Conservation (phyloP, 106 monocot genomes). For the Dioscorea dumetorum region DNA sequence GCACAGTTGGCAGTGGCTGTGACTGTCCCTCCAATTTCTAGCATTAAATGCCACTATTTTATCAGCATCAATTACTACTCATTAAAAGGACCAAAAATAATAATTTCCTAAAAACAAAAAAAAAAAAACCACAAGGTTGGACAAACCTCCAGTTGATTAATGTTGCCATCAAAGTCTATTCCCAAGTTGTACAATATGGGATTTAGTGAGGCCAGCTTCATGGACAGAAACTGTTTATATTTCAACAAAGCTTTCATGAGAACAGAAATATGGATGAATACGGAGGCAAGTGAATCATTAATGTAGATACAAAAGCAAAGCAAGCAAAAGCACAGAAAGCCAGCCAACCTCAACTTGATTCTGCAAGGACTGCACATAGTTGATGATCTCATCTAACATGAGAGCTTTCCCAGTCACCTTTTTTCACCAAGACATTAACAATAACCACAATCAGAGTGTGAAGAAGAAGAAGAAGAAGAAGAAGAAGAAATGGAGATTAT, state of each 20-base stretch:
- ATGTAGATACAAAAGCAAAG: background rate
- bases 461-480: background rate
- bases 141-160: constrained; percentile 9
- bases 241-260: background rate
- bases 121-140: background rate
- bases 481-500: background rate
- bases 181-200: constrained; percentile 42
- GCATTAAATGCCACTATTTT: background rate
- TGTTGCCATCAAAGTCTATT: constrained; percentile 21
- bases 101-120: too few relatives aligned
- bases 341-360: constrained; percentile 80
- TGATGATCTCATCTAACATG: constrained; percentile 87
- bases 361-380: constrained; percentile 87
- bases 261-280: background rate
- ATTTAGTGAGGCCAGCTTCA: constrained; percentile 65
- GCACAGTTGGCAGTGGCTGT: constrained; percentile 1
- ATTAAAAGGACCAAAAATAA: background rate
- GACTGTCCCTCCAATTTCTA: constrained; percentile 1
- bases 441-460: background rate
- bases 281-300: background rate
- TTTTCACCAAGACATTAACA: background rate
- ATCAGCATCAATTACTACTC: background rate
- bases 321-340: background rate
- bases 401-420: constrained; percentile 71
- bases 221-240: constrained; percentile 59